Evolutionary conservation across 148 eudicot species (phyloP), one percentile per base, ranked within the genome.

Genomic region (Amaranthus palmeri): DNA sequence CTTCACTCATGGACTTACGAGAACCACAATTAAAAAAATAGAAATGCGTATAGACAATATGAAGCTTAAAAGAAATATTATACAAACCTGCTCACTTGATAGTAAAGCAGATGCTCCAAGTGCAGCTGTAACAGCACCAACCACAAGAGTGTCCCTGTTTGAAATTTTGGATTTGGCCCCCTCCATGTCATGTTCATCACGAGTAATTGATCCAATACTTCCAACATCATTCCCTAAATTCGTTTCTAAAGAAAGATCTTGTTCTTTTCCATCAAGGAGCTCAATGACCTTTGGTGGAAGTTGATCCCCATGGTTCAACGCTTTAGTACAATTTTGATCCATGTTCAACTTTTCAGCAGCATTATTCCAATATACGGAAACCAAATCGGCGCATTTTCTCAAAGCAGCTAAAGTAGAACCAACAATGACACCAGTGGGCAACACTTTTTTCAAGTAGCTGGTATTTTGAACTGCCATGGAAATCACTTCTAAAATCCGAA

Each of bases 91-190:
- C 72, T 92, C 86, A 72, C 77, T 80, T 70, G 73, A 79, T 54
- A 92, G 68, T 46, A 95, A 65, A 63, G 97, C 90, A 76, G 99
- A 84, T 73, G 99, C 96, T 36, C 99, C 99, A 53, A 95, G 73
- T 65, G 99, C 93, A 79, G 99, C 96, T 42, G 99, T 86, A 63
- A 92, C 90, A 77, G 93, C 97, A 79, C 96, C 93, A 78, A 80
- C 89, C 92, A 95, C 80, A 63, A 81, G 79, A 70, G 80, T 54
- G 17, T 74, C 80, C 63, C 74, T 78, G 50, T 56, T 63, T 50
- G 86, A 54, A 74, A 55, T 45, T 48, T 74, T 61, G 69, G 80
- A 69, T 17, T 80, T 66, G 59, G 47, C 58, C 25, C 68, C 56
- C 17, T 78, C 73, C 61, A 46, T 82, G 68, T 49, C 77, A 41